Evolutionary conservation across 2,329 filamentous ascomycete species (phyloP), one percentile per base, ranked within the genome.

Genomic region (Coniella lustricola): DNA sequence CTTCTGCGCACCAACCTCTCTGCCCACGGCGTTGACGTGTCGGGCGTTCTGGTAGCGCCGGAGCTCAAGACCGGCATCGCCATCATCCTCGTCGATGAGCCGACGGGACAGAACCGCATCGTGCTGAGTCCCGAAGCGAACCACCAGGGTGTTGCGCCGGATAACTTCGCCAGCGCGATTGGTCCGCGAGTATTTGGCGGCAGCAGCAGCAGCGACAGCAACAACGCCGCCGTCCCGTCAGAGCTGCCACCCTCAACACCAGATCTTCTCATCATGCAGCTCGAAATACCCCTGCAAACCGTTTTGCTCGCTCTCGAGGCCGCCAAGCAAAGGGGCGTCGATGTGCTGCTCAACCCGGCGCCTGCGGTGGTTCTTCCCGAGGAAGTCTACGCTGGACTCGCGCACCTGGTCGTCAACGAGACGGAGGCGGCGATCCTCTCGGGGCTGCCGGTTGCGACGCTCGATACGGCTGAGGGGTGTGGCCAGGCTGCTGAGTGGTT

Each of bases 331-430:
- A 65, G 67, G 22, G 63, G 65, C 2, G 71, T 86, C 2, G 72
- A 77, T 32, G 84, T 91, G 2, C 76, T 96, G 43, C 76, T 95
- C 55, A 97, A 96, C 64, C 90, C 90, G 14, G 90, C 90, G 3
- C 85, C 86, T 4, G 89, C 90, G 3, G 75, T 82, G 38, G 65
- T 69, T 8, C 67, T 95, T 3, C 89, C 87, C 1, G 71, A 72
- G 0, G 73, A 79, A 22, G 81, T 80, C 8, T 93, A 86, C 62
- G 58, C 64, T 7, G 79, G 77, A 1, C 75, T 96, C 29, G 81
- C 82, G 36, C 88, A 95, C 59, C 73, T 96, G 37, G 79, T 96
- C 44, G 79, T 96, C 59, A 96, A 97, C 61, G 90, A 96, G 71
- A 93, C 85, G 1, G 90, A 96, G 69, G 87, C 90, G 2, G 77